Evolutionary conservation across 257 asterid genomes (phyloP).

Genomic region (Gardenia jasminoides): DNA sequence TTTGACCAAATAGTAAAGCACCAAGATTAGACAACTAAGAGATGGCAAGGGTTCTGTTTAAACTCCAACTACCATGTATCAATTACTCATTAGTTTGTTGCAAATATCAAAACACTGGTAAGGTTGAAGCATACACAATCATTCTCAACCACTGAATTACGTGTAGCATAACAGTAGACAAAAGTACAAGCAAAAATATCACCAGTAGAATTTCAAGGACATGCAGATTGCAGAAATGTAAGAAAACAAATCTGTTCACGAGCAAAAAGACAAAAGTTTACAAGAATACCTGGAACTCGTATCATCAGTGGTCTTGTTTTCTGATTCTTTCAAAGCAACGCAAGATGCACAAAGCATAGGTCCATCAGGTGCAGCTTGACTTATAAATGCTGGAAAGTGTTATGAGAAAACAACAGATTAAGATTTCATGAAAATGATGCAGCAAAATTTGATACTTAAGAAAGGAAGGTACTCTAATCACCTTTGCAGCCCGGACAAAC

Average conservation of each 20-base stretch:
- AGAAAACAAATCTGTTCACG: neutral
- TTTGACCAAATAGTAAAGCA: neutral
- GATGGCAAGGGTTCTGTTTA: neutral
- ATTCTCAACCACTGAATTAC: neutral
- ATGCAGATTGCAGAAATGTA: neutral
- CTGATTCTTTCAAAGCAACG: constrained; percentile 34
- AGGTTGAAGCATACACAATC: neutral
- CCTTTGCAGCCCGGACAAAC: constrained; percentile 70
- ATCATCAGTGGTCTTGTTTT: constrained; percentile 37
- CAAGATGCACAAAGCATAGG: constrained; percentile 61
- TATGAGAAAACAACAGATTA: neutral
- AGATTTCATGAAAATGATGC: constrained; percentile 1
- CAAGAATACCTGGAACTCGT: constrained; percentile 43
- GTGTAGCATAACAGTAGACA: neutral
- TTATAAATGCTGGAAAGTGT: constrained; percentile 40
- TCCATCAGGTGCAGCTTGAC: constrained; percentile 45
- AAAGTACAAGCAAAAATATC: neutral
- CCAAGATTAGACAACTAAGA: neutral
- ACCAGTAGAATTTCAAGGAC: neutral
- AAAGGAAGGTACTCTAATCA: constrained; percentile 21
- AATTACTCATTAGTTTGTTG: neutral
- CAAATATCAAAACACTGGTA: neutral
- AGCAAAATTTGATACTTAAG: neutral
- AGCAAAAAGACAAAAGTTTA: neutral
- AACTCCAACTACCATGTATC: neutral